Percentiles rank a stretch among this genome's conserved stretches.
Evolutionary conservation across 2,329 filamentous ascomycete genomes (phyloP).

Genomic region (Fusarium tupiense): DNA sequence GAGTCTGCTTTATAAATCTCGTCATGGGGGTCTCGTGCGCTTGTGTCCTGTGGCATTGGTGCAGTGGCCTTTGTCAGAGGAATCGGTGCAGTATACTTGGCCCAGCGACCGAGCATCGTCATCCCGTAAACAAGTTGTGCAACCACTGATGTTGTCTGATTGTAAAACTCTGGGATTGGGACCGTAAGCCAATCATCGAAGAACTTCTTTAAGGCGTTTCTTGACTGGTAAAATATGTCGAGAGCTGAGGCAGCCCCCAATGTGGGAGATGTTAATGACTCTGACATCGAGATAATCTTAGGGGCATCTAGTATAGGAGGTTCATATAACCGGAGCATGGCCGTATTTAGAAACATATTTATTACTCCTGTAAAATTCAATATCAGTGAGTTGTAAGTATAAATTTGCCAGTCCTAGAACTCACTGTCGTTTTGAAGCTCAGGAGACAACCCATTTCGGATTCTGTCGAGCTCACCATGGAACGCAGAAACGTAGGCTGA

Average conservation of each 20-base stretch:
- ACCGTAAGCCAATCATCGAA: constrained; percentile 61
- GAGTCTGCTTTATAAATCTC: constrained; percentile 40
- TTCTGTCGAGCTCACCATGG: constrained; percentile 56
- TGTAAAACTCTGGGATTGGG: constrained; percentile 54
- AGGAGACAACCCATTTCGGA: constrained; percentile 49
- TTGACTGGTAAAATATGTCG: constrained; percentile 61
- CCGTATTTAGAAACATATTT: constrained; percentile 52
- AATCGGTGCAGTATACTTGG: constrained; percentile 55
- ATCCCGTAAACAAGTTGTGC: constrained; percentile 61
- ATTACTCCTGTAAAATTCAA: constrained; percentile 48
- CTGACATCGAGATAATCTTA: constrained; percentile 54
- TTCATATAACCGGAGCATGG: constrained; percentile 58
- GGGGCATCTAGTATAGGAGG: constrained; percentile 56
- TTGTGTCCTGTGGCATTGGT: constrained; percentile 42
- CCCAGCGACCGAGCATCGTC: constrained; percentile 62
- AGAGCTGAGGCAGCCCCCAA: constrained; percentile 54
- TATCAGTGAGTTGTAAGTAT: accelerated
- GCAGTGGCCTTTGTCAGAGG: constrained; percentile 39
- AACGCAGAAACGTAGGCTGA: constrained; percentile 59
- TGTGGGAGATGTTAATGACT: constrained; percentile 53
- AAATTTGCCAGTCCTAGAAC: constrained; percentile 1
- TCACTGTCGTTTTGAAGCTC: constrained; percentile 52
- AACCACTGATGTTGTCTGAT: constrained; percentile 57
- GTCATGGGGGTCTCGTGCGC: constrained; percentile 26
- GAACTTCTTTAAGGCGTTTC: constrained; percentile 58